Conservation (phyloP, 1,284 basidiomycete species). For the Agroathelia rolfsii region DNA sequence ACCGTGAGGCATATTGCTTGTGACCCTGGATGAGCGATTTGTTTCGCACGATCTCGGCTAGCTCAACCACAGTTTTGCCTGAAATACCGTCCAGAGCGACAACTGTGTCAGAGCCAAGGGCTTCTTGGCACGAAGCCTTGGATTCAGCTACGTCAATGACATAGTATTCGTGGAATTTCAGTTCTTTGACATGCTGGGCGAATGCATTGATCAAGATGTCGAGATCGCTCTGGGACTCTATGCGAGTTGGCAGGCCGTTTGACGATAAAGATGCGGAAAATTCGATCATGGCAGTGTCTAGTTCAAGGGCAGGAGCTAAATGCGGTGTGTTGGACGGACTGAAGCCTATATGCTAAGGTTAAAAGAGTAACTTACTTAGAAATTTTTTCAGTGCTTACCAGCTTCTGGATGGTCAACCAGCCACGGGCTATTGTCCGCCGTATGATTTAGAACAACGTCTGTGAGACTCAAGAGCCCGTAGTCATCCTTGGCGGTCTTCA, state of each 20-base stretch:
- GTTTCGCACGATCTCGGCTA: conserved; percentile 53
- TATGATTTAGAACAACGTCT: conserved; percentile 93
- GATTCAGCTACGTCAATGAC: conserved; percentile 66
- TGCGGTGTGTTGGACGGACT: conserved; percentile 86
- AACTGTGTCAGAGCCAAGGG: conserved; percentile 33
- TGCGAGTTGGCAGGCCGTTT: conserved; percentile 61
- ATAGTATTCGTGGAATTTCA: conserved; percentile 88
- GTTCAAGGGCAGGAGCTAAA: conserved; percentile 76
- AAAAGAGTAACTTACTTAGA: conserved; percentile 9
- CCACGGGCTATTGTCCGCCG: conserved; percentile 88
- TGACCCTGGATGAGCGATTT: conserved; percentile 49
- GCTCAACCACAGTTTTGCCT: conserved; percentile 53
- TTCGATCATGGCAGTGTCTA: conserved; percentile 77
- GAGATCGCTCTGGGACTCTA: conserved; percentile 63
- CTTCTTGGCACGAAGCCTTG: conserved; percentile 41
- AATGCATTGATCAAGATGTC: conserved; percentile 58
- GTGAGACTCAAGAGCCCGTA: conserved; percentile 84
- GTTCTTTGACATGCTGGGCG: conserved; percentile 45
- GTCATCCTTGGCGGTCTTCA: conserved; percentile 67
- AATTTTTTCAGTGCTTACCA: conserved; percentile 35
- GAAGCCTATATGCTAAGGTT: conserved; percentile 50
- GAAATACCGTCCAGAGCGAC: conserved; percentile 50
- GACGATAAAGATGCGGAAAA: conserved; percentile 61
- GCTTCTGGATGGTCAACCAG: conserved; percentile 90
- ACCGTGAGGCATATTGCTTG: conserved; percentile 55